Conservation (phyloP, 495 filamentous ascomycete species). For the Lophium mytilinum region DNA sequence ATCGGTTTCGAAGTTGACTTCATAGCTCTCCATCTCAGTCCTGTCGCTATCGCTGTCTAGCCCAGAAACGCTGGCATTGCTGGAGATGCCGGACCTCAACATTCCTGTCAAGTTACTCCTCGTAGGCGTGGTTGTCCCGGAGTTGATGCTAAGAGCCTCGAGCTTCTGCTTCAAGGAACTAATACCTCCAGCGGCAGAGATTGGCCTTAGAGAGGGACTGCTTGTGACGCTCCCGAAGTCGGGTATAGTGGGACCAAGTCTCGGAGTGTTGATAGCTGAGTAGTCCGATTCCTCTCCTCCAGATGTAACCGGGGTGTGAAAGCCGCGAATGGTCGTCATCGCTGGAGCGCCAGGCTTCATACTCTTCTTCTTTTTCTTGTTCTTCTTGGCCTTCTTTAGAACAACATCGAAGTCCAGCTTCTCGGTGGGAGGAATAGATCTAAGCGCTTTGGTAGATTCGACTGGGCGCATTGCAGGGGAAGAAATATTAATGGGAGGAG, state of each 20-base stretch:
- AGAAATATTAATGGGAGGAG: slow-evolving; percentile 23
- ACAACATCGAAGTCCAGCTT: slow-evolving; percentile 33
- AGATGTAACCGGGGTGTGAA: slow-evolving; percentile 73
- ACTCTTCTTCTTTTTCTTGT: slow-evolving; percentile 44
- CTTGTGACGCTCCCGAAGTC: slow-evolving; percentile 33
- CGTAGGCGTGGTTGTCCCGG: slow-evolving; percentile 9
- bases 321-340: slow-evolving; percentile 66
- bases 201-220: slow-evolving; percentile 53
- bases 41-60: slow-evolving; percentile 43
- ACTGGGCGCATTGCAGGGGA: slow-evolving; percentile 13
- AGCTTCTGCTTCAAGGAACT: slow-evolving; percentile 71
- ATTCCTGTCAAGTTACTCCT: slow-evolving; percentile 9
- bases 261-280: slow-evolving; percentile 45
- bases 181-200: slow-evolving; percentile 56
- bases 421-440: slow-evolving; percentile 4
- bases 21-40: slow-evolving; percentile 65
- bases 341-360: slow-evolving; percentile 49
- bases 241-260: slow-evolving; percentile 25
- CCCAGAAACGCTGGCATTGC: slow-evolving; percentile 51
- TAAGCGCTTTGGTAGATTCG: slow-evolving; percentile 1
- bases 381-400: slow-evolving; percentile 30
- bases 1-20: slow-evolving; percentile 79
- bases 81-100: slow-evolving; percentile 33
- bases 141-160: slow-evolving; percentile 51
- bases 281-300: slow-evolving; percentile 80